Evolutionary conservation across 805 yeast genomes (phyloP).

Genomic region (Suhomyces pyralidae): DNA sequence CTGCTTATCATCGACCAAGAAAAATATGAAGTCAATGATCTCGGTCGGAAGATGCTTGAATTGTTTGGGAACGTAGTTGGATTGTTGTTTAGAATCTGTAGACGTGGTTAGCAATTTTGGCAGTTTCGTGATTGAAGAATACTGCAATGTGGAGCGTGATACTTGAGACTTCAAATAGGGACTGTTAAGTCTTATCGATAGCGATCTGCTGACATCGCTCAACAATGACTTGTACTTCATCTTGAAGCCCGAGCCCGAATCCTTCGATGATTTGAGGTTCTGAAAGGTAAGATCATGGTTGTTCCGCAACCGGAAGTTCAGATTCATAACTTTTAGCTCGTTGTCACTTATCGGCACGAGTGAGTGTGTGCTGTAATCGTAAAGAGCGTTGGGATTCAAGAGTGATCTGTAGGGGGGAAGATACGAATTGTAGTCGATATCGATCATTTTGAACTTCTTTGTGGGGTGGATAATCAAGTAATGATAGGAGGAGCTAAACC

Average conservation of each 20-base stretch:
- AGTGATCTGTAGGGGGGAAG: slow-evolving; percentile 48
- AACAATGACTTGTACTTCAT: slow-evolving; percentile 50
- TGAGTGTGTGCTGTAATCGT: slow-evolving; percentile 49
- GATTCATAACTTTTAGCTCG: slow-evolving; percentile 25
- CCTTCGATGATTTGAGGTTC: slow-evolving; percentile 5
- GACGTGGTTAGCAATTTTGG: neutral
- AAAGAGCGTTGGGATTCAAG: slow-evolving; percentile 45
- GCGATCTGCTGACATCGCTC: slow-evolving; percentile 47
- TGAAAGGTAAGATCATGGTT: slow-evolving; percentile 13
- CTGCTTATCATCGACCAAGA: slow-evolving; percentile 31
- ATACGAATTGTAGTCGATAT: slow-evolving; percentile 6
- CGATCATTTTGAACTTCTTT: neutral
- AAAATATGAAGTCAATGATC: slow-evolving; percentile 37
- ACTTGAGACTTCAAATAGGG: slow-evolving; percentile 9
- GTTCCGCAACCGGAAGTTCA: slow-evolving; percentile 14
- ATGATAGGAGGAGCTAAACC: neutral
- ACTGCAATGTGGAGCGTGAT: neutral
- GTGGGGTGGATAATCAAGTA: no score
- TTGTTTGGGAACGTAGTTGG: slow-evolving; percentile 10
- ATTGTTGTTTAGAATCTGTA: neutral
- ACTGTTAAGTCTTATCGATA: slow-evolving; percentile 30
- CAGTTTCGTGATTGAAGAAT: neutral
- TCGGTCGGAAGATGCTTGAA: slow-evolving; percentile 43
- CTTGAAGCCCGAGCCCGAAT: slow-evolving; percentile 20
- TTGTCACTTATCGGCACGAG: slow-evolving; percentile 36